Evolutionary conservation across 2,329 filamentous ascomycete species (phyloP), one percentile per base, ranked within the genome.

Genomic region (Davidsoniella eucalypti): DNA sequence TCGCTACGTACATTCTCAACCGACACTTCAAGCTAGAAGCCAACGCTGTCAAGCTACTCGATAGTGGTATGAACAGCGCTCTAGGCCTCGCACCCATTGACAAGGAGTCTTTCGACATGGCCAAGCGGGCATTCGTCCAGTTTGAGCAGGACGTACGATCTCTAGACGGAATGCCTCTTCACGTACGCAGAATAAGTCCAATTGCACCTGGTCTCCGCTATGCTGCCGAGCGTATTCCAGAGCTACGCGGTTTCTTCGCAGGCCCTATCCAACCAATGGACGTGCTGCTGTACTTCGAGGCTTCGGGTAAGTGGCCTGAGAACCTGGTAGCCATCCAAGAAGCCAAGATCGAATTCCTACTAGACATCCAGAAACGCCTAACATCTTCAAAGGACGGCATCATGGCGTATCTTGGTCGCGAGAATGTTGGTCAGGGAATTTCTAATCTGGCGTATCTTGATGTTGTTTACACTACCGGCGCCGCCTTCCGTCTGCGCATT

Each of bases 221-320:
- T 56, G 69, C 87, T 1, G 86, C 82, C 0, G 63, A 84, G 26
- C 66, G 69, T 8, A 57, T 69, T 17, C 78, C 79, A 0, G 56
- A 63, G 2, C 39, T 50, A 16, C 44, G 48, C 18, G 52, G 52
- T 10, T 42, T 50, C n/a, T 53, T 53, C 44, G 51, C 44, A 5
- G 47, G 51, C 16, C 49, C 49, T 21, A 49, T 54, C 42, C 45
- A 51, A 16, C 82, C 85, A 0, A 82, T 88, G 56, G 81, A 93
- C 56, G 75, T 93, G 29, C 75, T 87, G 40, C 72, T 98, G 44
- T 88, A 90, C 60, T 96, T 98, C 58, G 92, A 98, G 66, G 85
- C 84, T 4, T 96, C 92, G 5, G 82, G 80, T 43, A 82, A 86
- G 57, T 98, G 92, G 92, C 92, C 92, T 0, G 88, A 96, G 60